A percentile compares a stretch with the other conserved stretches of the same genome.
Conservation (phyloP, 2,329 filamentous ascomycete species). For the Aureobasidium zeae region DNA sequence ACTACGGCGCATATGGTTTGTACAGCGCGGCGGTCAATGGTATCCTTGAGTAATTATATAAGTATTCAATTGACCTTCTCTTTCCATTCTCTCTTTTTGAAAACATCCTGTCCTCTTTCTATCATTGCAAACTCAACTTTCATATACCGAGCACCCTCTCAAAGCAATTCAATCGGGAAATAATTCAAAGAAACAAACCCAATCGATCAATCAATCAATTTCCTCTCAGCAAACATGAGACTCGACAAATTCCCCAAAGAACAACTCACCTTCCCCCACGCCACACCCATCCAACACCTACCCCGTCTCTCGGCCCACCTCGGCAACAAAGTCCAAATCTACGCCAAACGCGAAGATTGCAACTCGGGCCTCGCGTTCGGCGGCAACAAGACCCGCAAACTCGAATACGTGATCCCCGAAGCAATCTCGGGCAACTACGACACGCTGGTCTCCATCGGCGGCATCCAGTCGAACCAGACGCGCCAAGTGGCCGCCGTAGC, state of each 20-base stretch:
- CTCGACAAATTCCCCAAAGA: slow-evolving; percentile 42
- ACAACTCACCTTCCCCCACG: slow-evolving; percentile 51
- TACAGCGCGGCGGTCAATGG: no score
- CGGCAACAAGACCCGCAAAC: slow-evolving; percentile 33
- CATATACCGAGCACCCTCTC: no score
- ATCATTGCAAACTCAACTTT: no score
- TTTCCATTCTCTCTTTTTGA: no score
- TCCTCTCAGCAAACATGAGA: slow-evolving; percentile 10
- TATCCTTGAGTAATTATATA: no score
- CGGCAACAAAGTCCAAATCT: slow-evolving; percentile 52
- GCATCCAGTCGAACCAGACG: slow-evolving; percentile 32
- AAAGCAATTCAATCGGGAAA: no score
- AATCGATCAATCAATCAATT: no score
- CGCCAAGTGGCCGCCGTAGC: slow-evolving; percentile 30
- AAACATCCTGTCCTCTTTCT: no score
- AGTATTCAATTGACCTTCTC: no score
- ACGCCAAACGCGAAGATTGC: slow-evolving; percentile 63
- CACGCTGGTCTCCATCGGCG: slow-evolving; percentile 30
- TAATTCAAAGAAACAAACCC: neutral
- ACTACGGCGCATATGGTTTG: no score
- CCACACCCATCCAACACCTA: slow-evolving; percentile 59
- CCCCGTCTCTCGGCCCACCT: slow-evolving; percentile 55
- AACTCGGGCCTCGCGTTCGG: slow-evolving; percentile 30
- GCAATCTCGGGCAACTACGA: slow-evolving; percentile 24
- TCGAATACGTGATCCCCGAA: slow-evolving; percentile 31